Conservation (phyloP, 2,329 filamentous ascomycete genomes). For the Chlorencoelia australis region DNA sequence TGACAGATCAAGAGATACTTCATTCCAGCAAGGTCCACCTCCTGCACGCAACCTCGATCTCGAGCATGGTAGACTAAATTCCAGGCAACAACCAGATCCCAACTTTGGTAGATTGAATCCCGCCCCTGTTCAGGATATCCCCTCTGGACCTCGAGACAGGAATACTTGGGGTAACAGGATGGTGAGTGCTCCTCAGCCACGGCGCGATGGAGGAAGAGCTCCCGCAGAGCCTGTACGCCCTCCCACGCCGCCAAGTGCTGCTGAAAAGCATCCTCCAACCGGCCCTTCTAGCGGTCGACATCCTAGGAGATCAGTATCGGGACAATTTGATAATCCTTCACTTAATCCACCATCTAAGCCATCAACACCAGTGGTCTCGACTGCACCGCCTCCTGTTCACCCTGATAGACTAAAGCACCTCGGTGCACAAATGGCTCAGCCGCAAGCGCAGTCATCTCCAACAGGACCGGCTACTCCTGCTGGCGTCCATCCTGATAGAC, state of each 20-base stretch:
- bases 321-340: conserved; percentile 18
- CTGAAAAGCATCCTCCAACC: conserved; percentile 27
- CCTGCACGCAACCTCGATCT: conserved; percentile 33
- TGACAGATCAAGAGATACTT: conserved; percentile 29
- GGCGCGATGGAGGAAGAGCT: conserved; percentile 14
- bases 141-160: conserved; percentile 46
- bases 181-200: conserved; percentile 11
- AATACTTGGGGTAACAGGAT: conserved; percentile 29
- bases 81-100: conserved; percentile 42
- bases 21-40: conserved; percentile 30
- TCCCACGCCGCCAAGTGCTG: conserved; percentile 24
- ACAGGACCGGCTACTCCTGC: conserved; percentile 21
- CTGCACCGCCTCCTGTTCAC: conserved; percentile 18
- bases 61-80: conserved; percentile 38
- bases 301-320: conserved; percentile 18
- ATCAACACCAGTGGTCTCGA: conserved; percentile 20
- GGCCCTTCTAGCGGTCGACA: conserved; percentile 25
- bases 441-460: conserved; percentile 28
- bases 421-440: conserved; percentile 24
- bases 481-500: conserved; percentile 26
- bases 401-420: conserved; percentile 39
- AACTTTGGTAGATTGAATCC: conserved; percentile 53
- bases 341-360: conserved; percentile 16
- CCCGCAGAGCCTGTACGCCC: conserved; percentile 19
- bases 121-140: conserved; percentile 35